Evolutionary conservation across 345 rosid species (phyloP).

Genomic region (Boechera divaricarpa): DNA sequence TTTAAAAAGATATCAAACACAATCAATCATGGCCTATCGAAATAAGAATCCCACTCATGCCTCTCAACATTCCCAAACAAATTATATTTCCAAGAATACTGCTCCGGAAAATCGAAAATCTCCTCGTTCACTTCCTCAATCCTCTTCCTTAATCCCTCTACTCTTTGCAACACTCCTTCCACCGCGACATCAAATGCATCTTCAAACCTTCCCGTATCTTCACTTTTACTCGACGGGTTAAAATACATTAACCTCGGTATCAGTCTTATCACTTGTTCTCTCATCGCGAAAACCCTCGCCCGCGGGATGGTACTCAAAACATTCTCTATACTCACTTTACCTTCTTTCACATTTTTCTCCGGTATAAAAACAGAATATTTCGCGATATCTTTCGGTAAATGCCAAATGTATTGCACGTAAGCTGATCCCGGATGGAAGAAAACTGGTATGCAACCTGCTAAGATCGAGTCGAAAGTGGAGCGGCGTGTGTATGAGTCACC

Average conservation of each 20-base stretch:
- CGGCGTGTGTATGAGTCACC: constrained; percentile 87
- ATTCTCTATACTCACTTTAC: constrained; percentile 61
- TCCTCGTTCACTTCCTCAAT: constrained; percentile 47
- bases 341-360: constrained; percentile 50
- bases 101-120: constrained; percentile 52
- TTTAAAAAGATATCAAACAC: not conserved
- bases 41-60: constrained; percentile 74
- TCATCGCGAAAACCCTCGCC: constrained; percentile 52
- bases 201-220: constrained; percentile 53
- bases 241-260: constrained; percentile 72
- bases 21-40: constrained; percentile 43
- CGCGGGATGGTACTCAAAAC: constrained; percentile 51
- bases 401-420: constrained; percentile 84
- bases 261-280: constrained; percentile 61
- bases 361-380: constrained; percentile 74
- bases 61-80: constrained; percentile 52
- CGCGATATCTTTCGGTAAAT: constrained; percentile 62
- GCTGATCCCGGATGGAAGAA: constrained; percentile 92
- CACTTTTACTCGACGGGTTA: constrained; percentile 50
- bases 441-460: constrained; percentile 88
- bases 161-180: constrained; percentile 69
- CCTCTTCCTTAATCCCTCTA: constrained; percentile 49
- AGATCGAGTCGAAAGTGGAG: constrained; percentile 79
- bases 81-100: constrained; percentile 64
- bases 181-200: constrained; percentile 80